Evolutionary conservation across 495 filamentous ascomycete genomes (phyloP).

Genomic region (Penicillium soppii): DNA sequence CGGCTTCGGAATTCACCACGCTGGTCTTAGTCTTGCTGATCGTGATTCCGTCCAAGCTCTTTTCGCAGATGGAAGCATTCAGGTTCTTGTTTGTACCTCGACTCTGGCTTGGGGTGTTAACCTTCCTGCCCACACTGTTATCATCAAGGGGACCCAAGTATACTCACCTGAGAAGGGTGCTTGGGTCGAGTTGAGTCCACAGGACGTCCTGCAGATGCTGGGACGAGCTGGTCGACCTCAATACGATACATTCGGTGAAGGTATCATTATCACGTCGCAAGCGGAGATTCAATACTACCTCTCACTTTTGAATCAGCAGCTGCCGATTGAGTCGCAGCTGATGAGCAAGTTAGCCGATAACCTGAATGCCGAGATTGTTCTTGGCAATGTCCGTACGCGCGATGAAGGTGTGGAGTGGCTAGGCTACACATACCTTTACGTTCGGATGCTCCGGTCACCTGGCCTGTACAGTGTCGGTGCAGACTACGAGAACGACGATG

Average conservation of each 20-base stretch:
- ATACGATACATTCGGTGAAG: slow-evolving; percentile 96
- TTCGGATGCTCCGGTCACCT: slow-evolving; percentile 95
- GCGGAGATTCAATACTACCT: slow-evolving; percentile 95
- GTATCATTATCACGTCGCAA: slow-evolving; percentile 97
- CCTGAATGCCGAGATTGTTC: slow-evolving; percentile 93
- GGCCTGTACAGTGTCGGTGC: slow-evolving; percentile 94
- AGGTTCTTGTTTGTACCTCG: slow-evolving; percentile 95
- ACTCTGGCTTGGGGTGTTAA: slow-evolving; percentile 99
- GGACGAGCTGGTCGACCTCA: slow-evolving; percentile 95
- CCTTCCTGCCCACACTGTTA: slow-evolving; percentile 91
- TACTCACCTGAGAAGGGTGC: slow-evolving; percentile 98
- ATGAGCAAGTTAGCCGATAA: slow-evolving; percentile 93
- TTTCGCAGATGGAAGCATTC: slow-evolving; percentile 85
- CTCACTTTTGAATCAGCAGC: slow-evolving; percentile 91
- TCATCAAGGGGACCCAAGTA: slow-evolving; percentile 97
- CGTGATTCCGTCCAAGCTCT: slow-evolving; percentile 93
- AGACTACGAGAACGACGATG: slow-evolving; percentile 90
- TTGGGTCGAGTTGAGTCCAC: slow-evolving; percentile 96
- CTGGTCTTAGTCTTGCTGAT: slow-evolving; percentile 91
- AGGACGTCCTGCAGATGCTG: slow-evolving; percentile 98
- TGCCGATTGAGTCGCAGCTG: slow-evolving; percentile 97
- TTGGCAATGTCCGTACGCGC: slow-evolving; percentile 88
- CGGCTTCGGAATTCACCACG: slow-evolving; percentile 97
- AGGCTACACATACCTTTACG: slow-evolving; percentile 96
- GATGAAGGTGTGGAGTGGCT: slow-evolving; percentile 98